Percentiles rank a stretch among this genome's conserved stretches.
Conservation (phyloP, 495 filamentous ascomycete genomes). For the Lasiosphaeriaceae sp. region DNA sequence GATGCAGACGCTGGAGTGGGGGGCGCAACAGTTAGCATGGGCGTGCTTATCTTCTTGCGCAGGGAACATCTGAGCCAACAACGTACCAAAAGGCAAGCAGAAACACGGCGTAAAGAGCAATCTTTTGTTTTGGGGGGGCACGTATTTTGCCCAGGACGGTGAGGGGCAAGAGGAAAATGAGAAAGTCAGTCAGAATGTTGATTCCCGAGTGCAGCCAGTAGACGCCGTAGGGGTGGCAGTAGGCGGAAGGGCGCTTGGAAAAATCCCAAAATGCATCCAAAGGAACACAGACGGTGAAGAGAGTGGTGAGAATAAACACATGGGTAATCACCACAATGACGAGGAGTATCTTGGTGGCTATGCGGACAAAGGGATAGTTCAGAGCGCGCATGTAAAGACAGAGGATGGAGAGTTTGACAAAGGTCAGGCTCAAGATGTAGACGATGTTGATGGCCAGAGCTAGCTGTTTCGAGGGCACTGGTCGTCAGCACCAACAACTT, state of each 20-base stretch:
- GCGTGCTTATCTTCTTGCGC: no score
- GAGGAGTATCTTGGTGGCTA: conserved; percentile 5
- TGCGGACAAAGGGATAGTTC: conserved; percentile 13
- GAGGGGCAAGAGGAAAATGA: conserved; percentile 19
- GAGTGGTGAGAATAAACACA: conserved; percentile 19
- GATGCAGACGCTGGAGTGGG: conserved; percentile 11
- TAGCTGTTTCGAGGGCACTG: neutral
- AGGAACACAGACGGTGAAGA: conserved; percentile 29
- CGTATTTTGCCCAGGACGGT: no score
- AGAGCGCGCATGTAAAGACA: conserved; percentile 43
- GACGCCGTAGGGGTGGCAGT: conserved; percentile 28
- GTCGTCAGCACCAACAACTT: no score
- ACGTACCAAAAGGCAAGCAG: no score
- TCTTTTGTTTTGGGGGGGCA: no score
- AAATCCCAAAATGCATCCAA: conserved; percentile 26
- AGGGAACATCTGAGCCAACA: no score
- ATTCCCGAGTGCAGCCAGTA: conserved; percentile 34
- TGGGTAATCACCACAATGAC: conserved; percentile 26
- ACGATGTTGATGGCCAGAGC: conserved; percentile 1
- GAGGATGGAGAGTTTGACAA: conserved; percentile 41
- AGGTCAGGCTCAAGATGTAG: conserved; percentile 21
- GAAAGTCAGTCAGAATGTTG: conserved; percentile 36
- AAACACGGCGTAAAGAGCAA: no score
- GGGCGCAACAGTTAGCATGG: no score
- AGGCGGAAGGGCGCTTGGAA: conserved; percentile 11